A percentile compares a stretch with the other conserved stretches of the same genome.
phyloP scores from a whole-genome alignment of 176 grass and related monocot genomes.

The Rhynchospora pubera region DNA sequence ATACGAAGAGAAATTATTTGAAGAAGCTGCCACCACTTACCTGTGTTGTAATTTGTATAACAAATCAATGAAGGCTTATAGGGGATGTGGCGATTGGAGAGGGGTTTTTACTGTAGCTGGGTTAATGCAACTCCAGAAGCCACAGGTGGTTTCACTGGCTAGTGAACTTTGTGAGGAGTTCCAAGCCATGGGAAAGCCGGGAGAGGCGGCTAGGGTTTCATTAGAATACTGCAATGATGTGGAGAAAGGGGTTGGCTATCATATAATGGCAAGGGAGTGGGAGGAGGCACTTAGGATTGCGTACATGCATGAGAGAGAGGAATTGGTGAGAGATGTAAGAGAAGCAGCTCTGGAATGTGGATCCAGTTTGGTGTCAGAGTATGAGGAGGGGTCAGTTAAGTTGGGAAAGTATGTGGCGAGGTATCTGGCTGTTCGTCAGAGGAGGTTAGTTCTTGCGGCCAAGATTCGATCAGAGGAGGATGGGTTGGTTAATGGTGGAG shows the following conservation, averaged over 20 bases:
- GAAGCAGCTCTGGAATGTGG: slow-evolving; percentile 69
- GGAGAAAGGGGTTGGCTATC: slow-evolving; percentile 52
- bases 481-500: slow-evolving; percentile 38
- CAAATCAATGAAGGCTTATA: slow-evolving; percentile 81
- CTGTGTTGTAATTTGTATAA: slow-evolving; percentile 74
- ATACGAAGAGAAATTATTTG: slow-evolving; percentile 73
- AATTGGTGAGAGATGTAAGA: slow-evolving; percentile 45
- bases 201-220: slow-evolving; percentile 77
- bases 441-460: slow-evolving; percentile 71
- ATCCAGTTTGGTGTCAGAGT: slow-evolving; percentile 54
- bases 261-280: slow-evolving; percentile 75
- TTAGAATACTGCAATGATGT: slow-evolving; percentile 76
- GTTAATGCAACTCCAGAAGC: slow-evolving; percentile 43
- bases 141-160: slow-evolving; percentile 58
- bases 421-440: slow-evolving; percentile 81
- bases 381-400: slow-evolving; percentile 67
- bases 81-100: slow-evolving; percentile 76
- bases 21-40: slow-evolving; percentile 68
- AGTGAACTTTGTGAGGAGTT: slow-evolving; percentile 91
- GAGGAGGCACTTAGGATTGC: slow-evolving; percentile 75
- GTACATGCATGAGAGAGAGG: slow-evolving; percentile 44
- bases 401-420: slow-evolving; percentile 86
- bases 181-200: slow-evolving; percentile 72
- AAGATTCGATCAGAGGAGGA: slow-evolving; percentile 72
- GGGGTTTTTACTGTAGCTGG: slow-evolving; percentile 64